Percentiles rank a stretch among this genome's conserved stretches.
phyloP scores from a whole-genome alignment of 192 early-diverging fungal genomes.

The Piromyces sp. region DNA sequence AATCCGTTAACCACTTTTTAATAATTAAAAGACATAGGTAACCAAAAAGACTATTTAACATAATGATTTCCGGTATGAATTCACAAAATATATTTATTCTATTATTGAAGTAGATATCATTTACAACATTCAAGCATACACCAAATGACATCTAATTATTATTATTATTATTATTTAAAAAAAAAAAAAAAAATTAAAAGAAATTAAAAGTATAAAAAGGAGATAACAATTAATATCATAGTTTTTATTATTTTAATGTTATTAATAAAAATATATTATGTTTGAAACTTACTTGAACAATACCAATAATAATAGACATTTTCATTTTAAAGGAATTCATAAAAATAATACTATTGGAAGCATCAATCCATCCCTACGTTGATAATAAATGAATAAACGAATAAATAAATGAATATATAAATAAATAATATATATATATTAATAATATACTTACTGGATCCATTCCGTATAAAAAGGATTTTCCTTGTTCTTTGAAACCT shows the following conservation, averaged over 20 bases:
- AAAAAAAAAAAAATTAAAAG: no score
- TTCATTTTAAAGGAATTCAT: constrained; percentile 99
- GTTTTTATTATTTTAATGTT: no score
- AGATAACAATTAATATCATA: no score
- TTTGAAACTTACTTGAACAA: constrained; percentile 47
- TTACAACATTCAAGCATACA: constrained; percentile 71
- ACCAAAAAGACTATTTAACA: constrained; percentile 89
- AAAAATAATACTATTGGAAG: constrained; percentile 86
- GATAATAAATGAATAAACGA: no score
- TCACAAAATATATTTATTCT: constrained; percentile 64
- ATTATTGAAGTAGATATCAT: constrained; percentile 79
- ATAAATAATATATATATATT: no score
- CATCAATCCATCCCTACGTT: constrained; percentile 79
- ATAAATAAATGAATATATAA: no score
- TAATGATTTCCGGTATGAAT: constrained; percentile 86
- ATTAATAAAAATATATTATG: no score
- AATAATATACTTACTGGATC: constrained; percentile 39
- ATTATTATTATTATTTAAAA: background rate
- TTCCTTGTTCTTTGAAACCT: constrained; percentile 13
- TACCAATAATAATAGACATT: constrained; percentile 87
- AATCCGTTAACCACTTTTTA: constrained; percentile 91
- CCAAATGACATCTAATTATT: constrained; percentile 77
- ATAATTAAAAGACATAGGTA: constrained; percentile 77
- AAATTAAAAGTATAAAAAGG: no score
- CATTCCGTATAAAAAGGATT: constrained; percentile 62